Percentiles rank a stretch among this genome's conserved stretches.
phyloP scores from a whole-genome alignment of 2,329 filamentous ascomycete genomes.

The Endothia cerciana region DNA sequence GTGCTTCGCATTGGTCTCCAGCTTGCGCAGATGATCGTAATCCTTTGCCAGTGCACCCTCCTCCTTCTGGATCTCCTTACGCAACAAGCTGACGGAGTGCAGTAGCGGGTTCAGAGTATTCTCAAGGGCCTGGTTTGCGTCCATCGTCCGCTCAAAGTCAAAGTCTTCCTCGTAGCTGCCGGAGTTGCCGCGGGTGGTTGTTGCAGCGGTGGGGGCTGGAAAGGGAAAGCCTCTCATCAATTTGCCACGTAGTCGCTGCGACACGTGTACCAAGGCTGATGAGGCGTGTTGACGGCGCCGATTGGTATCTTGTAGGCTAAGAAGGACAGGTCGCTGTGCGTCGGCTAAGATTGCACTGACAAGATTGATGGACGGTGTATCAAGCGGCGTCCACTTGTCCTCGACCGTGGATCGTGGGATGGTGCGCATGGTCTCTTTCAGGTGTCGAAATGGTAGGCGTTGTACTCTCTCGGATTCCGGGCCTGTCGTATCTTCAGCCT shows the following conservation, averaged over 20 bases:
- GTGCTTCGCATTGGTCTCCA: constrained; percentile 61
- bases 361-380: constrained; percentile 56
- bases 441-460: constrained; percentile 50
- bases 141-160: constrained; percentile 67
- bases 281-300: constrained; percentile 57
- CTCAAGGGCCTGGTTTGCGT: constrained; percentile 61
- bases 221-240: constrained; percentile 67
- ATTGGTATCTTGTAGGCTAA: constrained; percentile 54
- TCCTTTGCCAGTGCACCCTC: constrained; percentile 60
- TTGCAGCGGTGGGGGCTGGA: constrained; percentile 52
- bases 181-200: constrained; percentile 34
- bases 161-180: constrained; percentile 62
- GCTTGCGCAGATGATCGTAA: constrained; percentile 51
- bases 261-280: constrained; percentile 57
- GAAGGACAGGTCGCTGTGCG: constrained; percentile 64
- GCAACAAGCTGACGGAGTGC: constrained; percentile 65
- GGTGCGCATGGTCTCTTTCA: constrained; percentile 54
- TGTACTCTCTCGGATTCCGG: constrained; percentile 12
- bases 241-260: constrained; percentile 60
- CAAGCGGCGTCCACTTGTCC: constrained; percentile 67
- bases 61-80: constrained; percentile 59
- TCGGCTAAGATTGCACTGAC: constrained; percentile 61
- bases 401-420: constrained; percentile 69
- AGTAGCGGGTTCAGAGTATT: constrained; percentile 63
- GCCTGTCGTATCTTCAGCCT: constrained; percentile 1